Evolutionary conservation across 129 eudicot species (phyloP).

Genomic region (Oenanthe sinensis): DNA sequence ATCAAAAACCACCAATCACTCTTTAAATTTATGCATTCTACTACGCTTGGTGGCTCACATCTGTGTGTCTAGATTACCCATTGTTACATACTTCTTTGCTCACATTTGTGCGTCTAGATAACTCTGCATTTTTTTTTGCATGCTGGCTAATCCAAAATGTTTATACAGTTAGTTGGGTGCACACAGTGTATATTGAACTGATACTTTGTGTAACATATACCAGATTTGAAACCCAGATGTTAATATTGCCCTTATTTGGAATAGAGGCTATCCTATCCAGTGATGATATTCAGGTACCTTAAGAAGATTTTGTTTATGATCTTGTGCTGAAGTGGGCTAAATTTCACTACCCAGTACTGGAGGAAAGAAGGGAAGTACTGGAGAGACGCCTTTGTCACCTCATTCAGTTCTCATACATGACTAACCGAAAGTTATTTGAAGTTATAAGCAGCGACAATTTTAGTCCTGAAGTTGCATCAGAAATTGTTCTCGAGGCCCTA

Average conservation of each 20-base stretch:
- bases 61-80: not conserved
- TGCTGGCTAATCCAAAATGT: not conserved
- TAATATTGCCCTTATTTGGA: slow-evolving; percentile 56
- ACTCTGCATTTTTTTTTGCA: not conserved
- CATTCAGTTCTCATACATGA: slow-evolving; percentile 73
- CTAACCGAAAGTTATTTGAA: slow-evolving; percentile 58
- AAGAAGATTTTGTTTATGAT: slow-evolving; percentile 67
- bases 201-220: not conserved
- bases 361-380: slow-evolving; percentile 54
- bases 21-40: not conserved
- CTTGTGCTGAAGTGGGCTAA: slow-evolving; percentile 58
- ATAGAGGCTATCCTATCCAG: slow-evolving; percentile 57
- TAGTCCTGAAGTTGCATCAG: slow-evolving; percentile 44
- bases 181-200: not conserved
- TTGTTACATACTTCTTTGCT: not conserved
- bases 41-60: not conserved
- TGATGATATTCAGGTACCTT: slow-evolving; percentile 60
- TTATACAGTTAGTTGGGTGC: not conserved
- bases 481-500: slow-evolving; percentile 59
- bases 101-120: not conserved
- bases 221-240: slow-evolving; percentile 58
- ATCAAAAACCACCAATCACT: not conserved
- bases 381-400: slow-evolving; percentile 31
- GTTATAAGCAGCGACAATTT: slow-evolving; percentile 14
- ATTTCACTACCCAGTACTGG: slow-evolving; percentile 42